Base-by-base conservation (phyloP, 2,329 filamentous ascomycete species). In the Thielaviopsis musarum region DNA sequence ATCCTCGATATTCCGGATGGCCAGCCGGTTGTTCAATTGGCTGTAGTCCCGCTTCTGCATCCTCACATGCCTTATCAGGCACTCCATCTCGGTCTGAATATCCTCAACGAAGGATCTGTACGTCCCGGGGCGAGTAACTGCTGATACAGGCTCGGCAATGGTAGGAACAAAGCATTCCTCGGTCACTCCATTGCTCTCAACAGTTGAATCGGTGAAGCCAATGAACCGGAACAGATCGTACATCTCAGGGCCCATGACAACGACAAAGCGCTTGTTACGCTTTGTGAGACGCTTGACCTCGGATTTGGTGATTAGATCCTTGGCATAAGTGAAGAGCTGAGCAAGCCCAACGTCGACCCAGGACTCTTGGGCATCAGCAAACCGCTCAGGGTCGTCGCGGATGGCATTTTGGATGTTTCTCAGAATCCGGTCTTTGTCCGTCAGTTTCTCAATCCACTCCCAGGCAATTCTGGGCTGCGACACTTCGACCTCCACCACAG, bases 241-340 rank as follows among this genome's bases (percentile, higher is more conserved):
- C 56, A 77, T 77, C 3, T 75, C 73, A 4, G 71, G 70, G 0
- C 78, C 76, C 60, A 82, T 81, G 6, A 79, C 70, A 1, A 80
- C 74, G 26, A 70, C 69, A 59, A 81, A 82, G 15, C 75, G 73
- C 65, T 81, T 81, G 64, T 82, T 82, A 1, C 78, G 70, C 58
- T 76, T 77, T 1, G 78, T 77, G 41, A 82, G 80, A 56, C 70
- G 76, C 52, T 75, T 69, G 0, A 66, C 66, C 9, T 70, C 69
- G 1, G 68, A 67, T 1, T 68, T 66, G 1, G 73, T 70, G 2
- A 77, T 69, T 5, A 77, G 69, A 61, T 82, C 77, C 34, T 72
- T 74, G 3, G 81, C 67, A 56, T 81, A 82, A 6, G 73, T 74
- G 59, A 75, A 73, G 3, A 82, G 67, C 12, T 77, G 78, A 6